phyloP scores from a whole-genome alignment of 208 protist genomes.

The Leishmania tropica region DNA sequence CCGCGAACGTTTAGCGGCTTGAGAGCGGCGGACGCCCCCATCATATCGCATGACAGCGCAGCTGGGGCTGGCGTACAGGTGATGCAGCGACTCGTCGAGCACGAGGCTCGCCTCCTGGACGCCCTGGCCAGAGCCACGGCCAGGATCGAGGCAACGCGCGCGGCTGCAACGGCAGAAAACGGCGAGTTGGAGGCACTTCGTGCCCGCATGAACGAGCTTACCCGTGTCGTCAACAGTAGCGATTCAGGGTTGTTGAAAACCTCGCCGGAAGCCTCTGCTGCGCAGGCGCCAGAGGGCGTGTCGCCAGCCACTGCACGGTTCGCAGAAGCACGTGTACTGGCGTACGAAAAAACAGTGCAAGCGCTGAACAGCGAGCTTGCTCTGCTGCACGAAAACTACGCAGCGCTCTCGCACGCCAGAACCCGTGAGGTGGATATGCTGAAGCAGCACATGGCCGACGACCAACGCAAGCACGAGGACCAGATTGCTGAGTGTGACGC shows the following conservation, averaged over 20 bases:
- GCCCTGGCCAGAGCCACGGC: conserved; percentile 9
- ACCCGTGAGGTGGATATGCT: conserved; percentile 12
- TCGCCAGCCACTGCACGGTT: conserved; percentile 1
- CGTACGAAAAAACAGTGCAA: conserved; percentile 58
- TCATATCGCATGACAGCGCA: neutral
- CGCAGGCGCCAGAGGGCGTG: neutral
- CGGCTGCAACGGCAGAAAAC: neutral
- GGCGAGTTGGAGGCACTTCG: conserved; percentile 15
- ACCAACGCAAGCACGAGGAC: conserved; percentile 22
- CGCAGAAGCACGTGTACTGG: conserved; percentile 29
- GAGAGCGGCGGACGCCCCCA: neutral
- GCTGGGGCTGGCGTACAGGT: neutral
- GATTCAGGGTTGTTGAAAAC: neutral
- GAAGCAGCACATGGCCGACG: conserved; percentile 7
- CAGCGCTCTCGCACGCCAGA: conserved; percentile 20
- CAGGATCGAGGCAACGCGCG: neutral
- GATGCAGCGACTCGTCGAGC: conserved; percentile 1
- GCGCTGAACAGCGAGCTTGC: conserved; percentile 61
- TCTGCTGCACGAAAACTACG: conserved; percentile 37
- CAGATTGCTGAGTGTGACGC: conserved; percentile 64
- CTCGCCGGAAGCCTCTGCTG: neutral
- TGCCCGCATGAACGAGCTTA: conserved; percentile 20
- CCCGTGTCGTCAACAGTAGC: neutral
- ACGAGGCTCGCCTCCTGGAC: conserved; percentile 17
- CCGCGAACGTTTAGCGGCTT: neutral